Conservation (phyloP, 768 basidiomycete species). For the Pleurotus tuoliensis region DNA sequence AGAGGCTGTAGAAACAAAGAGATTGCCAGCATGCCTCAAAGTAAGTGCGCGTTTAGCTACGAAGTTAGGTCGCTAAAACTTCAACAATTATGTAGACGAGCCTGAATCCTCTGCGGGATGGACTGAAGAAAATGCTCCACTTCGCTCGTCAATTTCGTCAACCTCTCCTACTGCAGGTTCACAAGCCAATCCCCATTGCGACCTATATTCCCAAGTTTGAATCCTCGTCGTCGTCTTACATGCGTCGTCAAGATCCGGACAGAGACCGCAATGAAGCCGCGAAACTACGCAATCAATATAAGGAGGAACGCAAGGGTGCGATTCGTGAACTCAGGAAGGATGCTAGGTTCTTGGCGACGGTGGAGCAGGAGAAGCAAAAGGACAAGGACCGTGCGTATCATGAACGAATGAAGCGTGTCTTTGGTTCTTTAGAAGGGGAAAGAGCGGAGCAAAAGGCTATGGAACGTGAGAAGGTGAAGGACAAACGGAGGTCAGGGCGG, state of each 20-base stretch:
- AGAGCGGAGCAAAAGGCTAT: conserved; percentile 92
- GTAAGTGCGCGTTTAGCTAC: conserved; percentile 32
- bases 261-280: conserved; percentile 82
- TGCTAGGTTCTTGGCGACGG: conserved; percentile 84
- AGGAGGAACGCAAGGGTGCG: conserved; percentile 95
- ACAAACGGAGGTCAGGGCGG: conserved; percentile 73
- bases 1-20: conserved; percentile 41
- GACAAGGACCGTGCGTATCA: conserved; percentile 84
- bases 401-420: conserved; percentile 80
- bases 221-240: conserved; percentile 55
- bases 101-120: conserved; percentile 41
- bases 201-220: conserved; percentile 95
- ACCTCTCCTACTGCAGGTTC: conserved; percentile 83
- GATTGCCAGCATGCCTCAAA: conserved; percentile 48
- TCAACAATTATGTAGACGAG: conserved; percentile 37
- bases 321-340: conserved; percentile 96
- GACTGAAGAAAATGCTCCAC: conserved; percentile 60
- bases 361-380: conserved; percentile 78
- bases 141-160: conserved; percentile 69
- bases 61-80: conserved; percentile 6
- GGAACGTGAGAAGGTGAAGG: conserved; percentile 77
- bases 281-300: conserved; percentile 85
- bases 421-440: conserved; percentile 75
- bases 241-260: conserved; percentile 86
- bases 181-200: conserved; percentile 95